Base-by-base conservation (phyloP, 306 rosid species). In the Hippophae rhamnoides region DNA sequence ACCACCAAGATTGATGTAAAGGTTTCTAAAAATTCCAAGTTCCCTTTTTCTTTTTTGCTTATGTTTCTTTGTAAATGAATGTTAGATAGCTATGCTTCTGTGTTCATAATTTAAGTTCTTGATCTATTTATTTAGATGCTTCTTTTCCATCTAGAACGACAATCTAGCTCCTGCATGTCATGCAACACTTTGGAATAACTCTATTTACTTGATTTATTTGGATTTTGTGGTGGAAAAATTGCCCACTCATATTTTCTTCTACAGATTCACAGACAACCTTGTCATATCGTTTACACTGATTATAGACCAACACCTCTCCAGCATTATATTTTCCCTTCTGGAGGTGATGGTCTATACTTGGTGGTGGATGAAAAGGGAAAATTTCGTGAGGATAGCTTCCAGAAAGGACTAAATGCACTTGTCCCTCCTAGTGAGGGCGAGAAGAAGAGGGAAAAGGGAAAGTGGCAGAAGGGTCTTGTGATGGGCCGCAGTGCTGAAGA, bases 291-390 rank as follows among this genome's bases (percentile, higher is more conserved):
- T 61, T 87, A 92, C 66, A 92, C 98, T 1, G 98, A 87, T 77
- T 92, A 81, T 76, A 80, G 98, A 61, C 98, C 98, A 43, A 92
- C 96, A 50, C 98, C 98, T 31, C 95, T 92, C 59, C 98, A 92
- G 73, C 96, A 87, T 74, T 92, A 92, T 68, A 68, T 92, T 69
- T 92, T 92, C 47, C 98, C 98, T 44, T 74, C 93, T 5, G 95
- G 95, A 23, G 82, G 93, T 48, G 82, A 85, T 43, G 98, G 98
- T 58, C 74, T 92, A 14, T 92, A 78, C 69, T 68, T 92, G 79
- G 96, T 80, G 60, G 99, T 92, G 41, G 99, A 92, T 66, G 96
- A 87, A 10, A 88, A 78, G 65, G 96, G 89, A 8, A 82, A 82
- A 13, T 92, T 92, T 43, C 93, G 90, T 0, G 93, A 88, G 73